Percentiles rank a stretch among this genome's conserved stretches.
Conservation (phyloP, 2,329 filamentous ascomycete species). For the Xylaria polymorpha region DNA sequence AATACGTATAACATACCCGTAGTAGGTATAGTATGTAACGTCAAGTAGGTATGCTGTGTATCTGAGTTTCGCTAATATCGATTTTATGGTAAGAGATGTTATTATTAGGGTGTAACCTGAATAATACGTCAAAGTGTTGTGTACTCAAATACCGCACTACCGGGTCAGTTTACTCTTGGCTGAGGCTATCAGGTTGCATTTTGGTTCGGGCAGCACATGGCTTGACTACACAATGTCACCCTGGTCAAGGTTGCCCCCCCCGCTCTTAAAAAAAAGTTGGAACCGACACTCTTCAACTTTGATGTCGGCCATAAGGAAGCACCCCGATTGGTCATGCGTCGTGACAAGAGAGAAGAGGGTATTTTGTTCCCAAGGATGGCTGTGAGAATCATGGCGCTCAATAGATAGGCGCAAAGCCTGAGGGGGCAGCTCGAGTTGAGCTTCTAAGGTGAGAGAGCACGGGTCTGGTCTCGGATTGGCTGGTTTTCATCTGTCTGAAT, state of each 20-base stretch:
- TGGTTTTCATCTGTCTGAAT: not conserved
- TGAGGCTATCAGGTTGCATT: slow-evolving; percentile 31
- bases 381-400: not conserved
- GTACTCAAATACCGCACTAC: slow-evolving; percentile 29
- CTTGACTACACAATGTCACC: slow-evolving; percentile 29
- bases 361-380: not conserved
- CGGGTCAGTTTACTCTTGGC: slow-evolving; percentile 33
- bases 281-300: slow-evolving; percentile 15
- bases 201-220: slow-evolving; percentile 25
- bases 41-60: not conserved
- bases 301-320: slow-evolving; percentile 2
- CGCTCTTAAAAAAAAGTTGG: slow-evolving; percentile 3
- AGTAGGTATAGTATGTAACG: not conserved
- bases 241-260: not conserved
- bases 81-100: not conserved
- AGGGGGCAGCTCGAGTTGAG: slow-evolving; percentile 11
- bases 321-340: not conserved
- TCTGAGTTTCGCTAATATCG: not conserved
- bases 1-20: not conserved
- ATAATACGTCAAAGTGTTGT: not conserved
- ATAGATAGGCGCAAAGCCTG: slow-evolving; percentile 10
- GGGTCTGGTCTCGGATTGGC: slow-evolving; percentile 17
- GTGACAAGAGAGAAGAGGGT: not conserved
- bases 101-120: not conserved
- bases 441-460: not conserved